These are phyloP conservation scores for Suhomyces bokatorum DNA, from an alignment of 1,139 yeast genomes.

Conservation along the genomic window DNA sequence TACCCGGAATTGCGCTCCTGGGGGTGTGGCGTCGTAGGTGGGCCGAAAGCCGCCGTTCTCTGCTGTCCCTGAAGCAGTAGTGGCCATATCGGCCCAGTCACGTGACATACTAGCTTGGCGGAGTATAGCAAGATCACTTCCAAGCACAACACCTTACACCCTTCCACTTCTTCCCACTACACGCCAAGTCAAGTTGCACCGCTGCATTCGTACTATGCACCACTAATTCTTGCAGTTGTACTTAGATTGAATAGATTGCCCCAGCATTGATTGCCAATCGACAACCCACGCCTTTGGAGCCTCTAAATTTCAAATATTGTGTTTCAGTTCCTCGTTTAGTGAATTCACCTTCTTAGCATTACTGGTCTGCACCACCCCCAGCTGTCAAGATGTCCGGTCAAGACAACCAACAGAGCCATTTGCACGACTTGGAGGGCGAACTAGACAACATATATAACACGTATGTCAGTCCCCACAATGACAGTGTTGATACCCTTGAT, in stretches of 20 bases:
- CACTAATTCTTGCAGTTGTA: background rate
- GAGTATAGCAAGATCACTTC: conserved; percentile 9
- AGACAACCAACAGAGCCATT: conserved; percentile 1
- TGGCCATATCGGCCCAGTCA: background rate
- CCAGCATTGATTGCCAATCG: background rate
- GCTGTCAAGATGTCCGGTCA: conserved; percentile 1
- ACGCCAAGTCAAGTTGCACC: background rate
- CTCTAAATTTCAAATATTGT: background rate
- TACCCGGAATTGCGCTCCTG: no score
- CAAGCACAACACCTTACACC: background rate
- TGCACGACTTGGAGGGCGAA: conserved; percentile 31
- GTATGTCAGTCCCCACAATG: conserved; percentile 21
- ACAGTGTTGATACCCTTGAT: conserved; percentile 37
- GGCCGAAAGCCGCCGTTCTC: no score
- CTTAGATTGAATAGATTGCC: conserved; percentile 3
- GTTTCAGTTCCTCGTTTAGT: background rate
- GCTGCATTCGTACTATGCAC: conserved; percentile 8
- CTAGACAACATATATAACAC: conserved; percentile 38
- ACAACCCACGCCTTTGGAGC: background rate
- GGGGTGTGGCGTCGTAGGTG: no score
- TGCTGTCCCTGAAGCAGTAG: background rate
- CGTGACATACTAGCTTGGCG: conserved; percentile 4
- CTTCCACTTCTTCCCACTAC: background rate
- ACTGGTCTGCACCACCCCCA: background rate
- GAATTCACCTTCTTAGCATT: background rate